Percentiles rank a stretch among this genome's conserved stretches.
Conservation (phyloP, 2,329 filamentous ascomycete genomes). For the Cadophora gregata region DNA sequence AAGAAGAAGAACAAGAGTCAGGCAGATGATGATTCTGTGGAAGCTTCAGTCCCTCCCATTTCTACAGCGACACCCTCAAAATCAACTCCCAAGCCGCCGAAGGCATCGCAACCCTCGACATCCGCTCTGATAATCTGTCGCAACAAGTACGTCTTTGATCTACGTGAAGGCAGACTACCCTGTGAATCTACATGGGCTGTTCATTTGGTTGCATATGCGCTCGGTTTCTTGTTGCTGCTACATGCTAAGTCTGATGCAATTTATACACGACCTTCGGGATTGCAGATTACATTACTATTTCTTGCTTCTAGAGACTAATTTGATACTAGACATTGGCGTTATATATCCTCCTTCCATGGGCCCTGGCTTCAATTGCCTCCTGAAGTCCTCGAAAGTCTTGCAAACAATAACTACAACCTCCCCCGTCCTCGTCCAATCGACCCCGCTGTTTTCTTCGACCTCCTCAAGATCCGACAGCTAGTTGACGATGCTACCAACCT, state of each 20-base stretch:
- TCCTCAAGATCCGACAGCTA: slow-evolving; percentile 79
- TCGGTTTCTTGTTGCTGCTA: slow-evolving; percentile 4
- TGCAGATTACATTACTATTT: slow-evolving; percentile 15
- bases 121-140: slow-evolving; percentile 66
- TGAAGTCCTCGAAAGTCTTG: slow-evolving; percentile 79
- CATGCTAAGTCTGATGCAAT: neutral
- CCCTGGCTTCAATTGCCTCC: slow-evolving; percentile 82
- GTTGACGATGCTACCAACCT: slow-evolving; percentile 83
- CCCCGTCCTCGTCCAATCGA: slow-evolving; percentile 79
- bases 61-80: slow-evolving; percentile 29
- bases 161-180: neutral
- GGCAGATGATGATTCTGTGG: slow-evolving; percentile 39
- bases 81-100: slow-evolving; percentile 40
- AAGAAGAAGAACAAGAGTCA: slow-evolving; percentile 55
- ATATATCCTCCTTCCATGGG: slow-evolving; percentile 83
- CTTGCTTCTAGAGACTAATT: slow-evolving; percentile 23
- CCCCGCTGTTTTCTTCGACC: slow-evolving; percentile 80
- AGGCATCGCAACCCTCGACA: slow-evolving; percentile 47
- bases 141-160: slow-evolving; percentile 64
- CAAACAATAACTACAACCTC: slow-evolving; percentile 79
- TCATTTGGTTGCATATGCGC: neutral
- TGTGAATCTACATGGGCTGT: neutral
- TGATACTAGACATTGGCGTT: slow-evolving; percentile 74
- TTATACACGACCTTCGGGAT: neutral
- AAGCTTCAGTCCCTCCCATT: slow-evolving; percentile 31